Evolutionary conservation across 495 filamentous ascomycete species (phyloP).

Genomic region (Penicillium subrubescens): DNA sequence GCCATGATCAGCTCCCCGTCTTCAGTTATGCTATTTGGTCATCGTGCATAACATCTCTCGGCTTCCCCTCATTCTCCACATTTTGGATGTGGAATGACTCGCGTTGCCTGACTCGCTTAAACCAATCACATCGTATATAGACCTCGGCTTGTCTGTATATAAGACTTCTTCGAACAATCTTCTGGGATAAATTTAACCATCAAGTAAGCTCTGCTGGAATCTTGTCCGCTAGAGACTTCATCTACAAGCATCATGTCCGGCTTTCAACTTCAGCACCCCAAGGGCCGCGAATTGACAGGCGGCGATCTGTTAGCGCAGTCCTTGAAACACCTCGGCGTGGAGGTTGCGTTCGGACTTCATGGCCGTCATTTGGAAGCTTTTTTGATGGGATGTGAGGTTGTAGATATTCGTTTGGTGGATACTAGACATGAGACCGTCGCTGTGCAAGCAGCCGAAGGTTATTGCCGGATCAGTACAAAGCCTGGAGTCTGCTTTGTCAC

Average conservation of each 20-base stretch:
- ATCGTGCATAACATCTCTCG: conserved; percentile 5
- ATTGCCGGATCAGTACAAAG: conserved; percentile 25
- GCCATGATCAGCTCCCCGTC: background rate
- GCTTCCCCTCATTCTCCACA: conserved; percentile 18
- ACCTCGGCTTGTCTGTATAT: background rate
- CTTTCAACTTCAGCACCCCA: conserved; percentile 24
- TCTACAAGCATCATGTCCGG: conserved; percentile 26
- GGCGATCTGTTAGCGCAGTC: conserved; percentile 35
- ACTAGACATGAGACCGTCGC: conserved; percentile 36
- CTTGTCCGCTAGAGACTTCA: background rate
- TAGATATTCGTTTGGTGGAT: conserved; percentile 31
- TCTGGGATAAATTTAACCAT: no score
- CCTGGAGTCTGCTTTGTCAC: conserved; percentile 35
- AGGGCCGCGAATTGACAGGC: conserved; percentile 27
- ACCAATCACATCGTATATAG: background rate
- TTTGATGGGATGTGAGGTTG: conserved; percentile 32
- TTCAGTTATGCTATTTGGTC: background rate
- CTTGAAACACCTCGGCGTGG: conserved; percentile 29
- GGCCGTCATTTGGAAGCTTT: conserved; percentile 37
- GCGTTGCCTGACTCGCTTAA: conserved; percentile 6
- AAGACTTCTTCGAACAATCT: no score
- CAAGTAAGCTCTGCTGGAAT: no score
- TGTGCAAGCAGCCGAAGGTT: conserved; percentile 33
- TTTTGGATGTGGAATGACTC: background rate
- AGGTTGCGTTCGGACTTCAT: conserved; percentile 35